Conservation (phyloP, 2,329 filamentous ascomycete genomes). For the Aspergillus melleus region DNA sequence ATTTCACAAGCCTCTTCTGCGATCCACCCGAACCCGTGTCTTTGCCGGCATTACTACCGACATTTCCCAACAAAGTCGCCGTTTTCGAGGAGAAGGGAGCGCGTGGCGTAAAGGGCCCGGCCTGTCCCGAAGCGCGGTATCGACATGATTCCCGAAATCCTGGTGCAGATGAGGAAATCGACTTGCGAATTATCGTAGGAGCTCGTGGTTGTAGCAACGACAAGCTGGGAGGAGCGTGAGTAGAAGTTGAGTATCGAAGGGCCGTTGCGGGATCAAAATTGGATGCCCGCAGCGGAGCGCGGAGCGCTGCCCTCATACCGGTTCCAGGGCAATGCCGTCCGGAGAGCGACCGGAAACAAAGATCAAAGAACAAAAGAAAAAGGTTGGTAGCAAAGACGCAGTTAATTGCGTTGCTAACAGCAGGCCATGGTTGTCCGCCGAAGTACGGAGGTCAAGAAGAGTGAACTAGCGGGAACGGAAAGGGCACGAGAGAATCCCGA, state of each 20-base stretch:
- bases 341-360: constrained; percentile 13
- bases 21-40: constrained; percentile 14
- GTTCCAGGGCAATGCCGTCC: constrained; percentile 20
- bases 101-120: constrained; percentile 1
- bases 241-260: constrained; percentile 24
- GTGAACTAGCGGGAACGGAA: neutral
- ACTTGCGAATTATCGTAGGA: neutral
- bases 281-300: constrained; percentile 34
- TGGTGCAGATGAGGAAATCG: neutral
- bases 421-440: constrained; percentile 1
- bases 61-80: constrained; percentile 13
- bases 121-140: neutral
- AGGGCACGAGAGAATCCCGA: neutral
- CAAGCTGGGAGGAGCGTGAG: constrained; percentile 12
- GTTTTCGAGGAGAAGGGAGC: constrained; percentile 21
- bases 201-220: constrained; percentile 4
- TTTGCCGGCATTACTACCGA: constrained; percentile 8
- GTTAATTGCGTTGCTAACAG: neutral
- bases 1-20: constrained; percentile 30
- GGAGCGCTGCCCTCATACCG: constrained; percentile 37
- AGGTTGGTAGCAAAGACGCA: neutral
- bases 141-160: neutral
- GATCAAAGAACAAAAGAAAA: neutral
- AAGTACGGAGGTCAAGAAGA: neutral
- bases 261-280: constrained; percentile 29